Percentiles rank a stretch among this genome's conserved stretches.
phyloP scores from a whole-genome alignment of 2,329 filamentous ascomycete genomes.

The Trichophyton verrucosum region DNA sequence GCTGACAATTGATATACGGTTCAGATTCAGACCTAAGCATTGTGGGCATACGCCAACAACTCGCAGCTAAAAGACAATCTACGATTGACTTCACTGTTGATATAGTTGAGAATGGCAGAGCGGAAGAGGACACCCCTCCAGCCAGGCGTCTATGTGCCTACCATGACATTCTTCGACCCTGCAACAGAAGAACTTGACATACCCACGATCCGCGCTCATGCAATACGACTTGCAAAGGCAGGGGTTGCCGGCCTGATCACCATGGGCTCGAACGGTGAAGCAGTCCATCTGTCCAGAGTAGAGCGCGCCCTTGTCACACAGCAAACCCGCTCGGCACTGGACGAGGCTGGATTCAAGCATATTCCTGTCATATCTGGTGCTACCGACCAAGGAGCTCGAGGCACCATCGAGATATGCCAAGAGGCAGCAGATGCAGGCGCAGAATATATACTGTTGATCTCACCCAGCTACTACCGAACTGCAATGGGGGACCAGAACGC shows the following conservation, averaged over 20 bases:
- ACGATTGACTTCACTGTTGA: neutral
- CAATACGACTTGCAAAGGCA: slow-evolving; percentile 60
- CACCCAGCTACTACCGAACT: slow-evolving; percentile 70
- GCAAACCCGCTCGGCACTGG: slow-evolving; percentile 68
- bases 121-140: neutral
- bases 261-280: slow-evolving; percentile 85
- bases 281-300: slow-evolving; percentile 65
- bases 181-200: slow-evolving; percentile 76
- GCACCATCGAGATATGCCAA: slow-evolving; percentile 61
- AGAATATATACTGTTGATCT: slow-evolving; percentile 67
- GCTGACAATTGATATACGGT: no score
- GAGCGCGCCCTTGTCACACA: slow-evolving; percentile 64
- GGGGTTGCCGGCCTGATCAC: slow-evolving; percentile 72
- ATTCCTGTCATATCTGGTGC: slow-evolving; percentile 71
- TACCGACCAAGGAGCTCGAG: slow-evolving; percentile 66
- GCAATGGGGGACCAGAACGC: slow-evolving; percentile 58
- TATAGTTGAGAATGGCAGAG: neutral
- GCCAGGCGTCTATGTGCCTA: slow-evolving; percentile 10
- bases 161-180: slow-evolving; percentile 75
- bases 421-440: slow-evolving; percentile 56
- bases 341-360: slow-evolving; percentile 61
- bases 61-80: neutral
- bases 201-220: slow-evolving; percentile 64
- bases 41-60: neutral
- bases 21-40: neutral